Base-by-base conservation (phyloP, 1,284 basidiomycete genomes). In the Leccinum fuscescens region DNA sequence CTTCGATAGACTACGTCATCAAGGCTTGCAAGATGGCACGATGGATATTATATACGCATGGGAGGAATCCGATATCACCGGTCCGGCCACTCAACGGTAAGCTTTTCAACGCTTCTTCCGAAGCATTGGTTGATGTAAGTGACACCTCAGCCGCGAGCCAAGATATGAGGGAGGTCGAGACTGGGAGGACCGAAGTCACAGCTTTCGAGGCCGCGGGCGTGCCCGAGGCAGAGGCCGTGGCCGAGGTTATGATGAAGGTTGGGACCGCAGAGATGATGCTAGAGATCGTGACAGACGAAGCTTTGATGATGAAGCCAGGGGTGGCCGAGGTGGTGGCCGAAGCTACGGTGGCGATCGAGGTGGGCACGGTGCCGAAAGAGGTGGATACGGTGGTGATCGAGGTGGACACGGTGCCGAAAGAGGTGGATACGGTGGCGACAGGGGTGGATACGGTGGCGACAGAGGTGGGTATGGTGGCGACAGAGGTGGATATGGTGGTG, bases 21-120 rank as follows among this genome's bases (percentile, higher is more conserved):
- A 90, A 72, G 79, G 84, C 1, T 81, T 95, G 60, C 87, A 92
- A 70, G 94, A 94, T 66, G 94, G 96, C 15, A 83, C 89, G 0
- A 89, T 98, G 83, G 90, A 94, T 53, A 86, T 98, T 55, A 80
- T 86, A 2, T 94, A 91, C 67, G 89, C 91, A n/a, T 97, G 94
- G 89, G 94, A 98, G 65, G 80, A 78, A 35, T 77, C 61, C 67
- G 79, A 60, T 66, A 77, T 61, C 68, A 77, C 60, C 69, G 78
- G 62, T 62, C 75, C 74, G 64, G 76, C 78, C 66, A 69, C 68
- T 35, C 76, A 72, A 62, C 71, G 75, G 74, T 77, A 66, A 17
- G 8, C 9, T 54, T 52, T 64, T 39, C 15, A 35, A 2, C 4
- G 1, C 17, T 37, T 50, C 31, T 56, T 46, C 3, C 0, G 1